Base-by-base conservation (phyloP, 129 eudicot genomes). In the Arctium lappa region DNA sequence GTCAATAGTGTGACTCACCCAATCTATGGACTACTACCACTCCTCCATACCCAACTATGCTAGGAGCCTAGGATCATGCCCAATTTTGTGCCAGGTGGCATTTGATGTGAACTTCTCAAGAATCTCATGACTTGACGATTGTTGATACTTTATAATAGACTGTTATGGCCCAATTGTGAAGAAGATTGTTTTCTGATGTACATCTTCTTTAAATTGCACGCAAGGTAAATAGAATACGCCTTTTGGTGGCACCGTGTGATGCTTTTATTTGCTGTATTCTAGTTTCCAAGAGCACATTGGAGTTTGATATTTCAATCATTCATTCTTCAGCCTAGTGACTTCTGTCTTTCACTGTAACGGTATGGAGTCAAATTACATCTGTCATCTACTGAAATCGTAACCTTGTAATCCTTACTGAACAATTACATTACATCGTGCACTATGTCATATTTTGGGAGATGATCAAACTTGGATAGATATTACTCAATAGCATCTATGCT, bases 251-350 rank as follows among this genome's bases (percentile, higher is more conserved):
- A 39, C 53, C 53, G 5, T 53, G n/a, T 39, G 56, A 38, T 74
- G 56, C 77, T 74, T 11, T 38, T 4, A 44, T 27, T 53, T 76
- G 42, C 9, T 76, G 81, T 33, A 32, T 65, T 77, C 10, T 78
- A 78, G 34, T 53, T 78, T 77, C 80, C 53, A 78, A 12, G 36
- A 65, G 74, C 46, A 73, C 74, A 27, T 9, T 39, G 38, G 74
- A 66, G 30, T 66, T 78, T 78, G 40, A 66, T 36, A 27, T 18
- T 16, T 38, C 62, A 13, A 12, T 78, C 15, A 50, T 27, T 66
- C 81, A 78, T 38, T 78, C 12, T 77, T 78, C 27, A 18, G 34
- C 65, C 65, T 16, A 22, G 3, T 53, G 9, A 53, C 39, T 53
- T 6, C 6, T 53, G 4, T 15, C n/a, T 53, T 32, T 53, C 27